These are phyloP conservation scores for Pleurotus sapidus DNA, from an alignment of 768 basidiomycete genomes.

Conservation along the genomic window DNA sequence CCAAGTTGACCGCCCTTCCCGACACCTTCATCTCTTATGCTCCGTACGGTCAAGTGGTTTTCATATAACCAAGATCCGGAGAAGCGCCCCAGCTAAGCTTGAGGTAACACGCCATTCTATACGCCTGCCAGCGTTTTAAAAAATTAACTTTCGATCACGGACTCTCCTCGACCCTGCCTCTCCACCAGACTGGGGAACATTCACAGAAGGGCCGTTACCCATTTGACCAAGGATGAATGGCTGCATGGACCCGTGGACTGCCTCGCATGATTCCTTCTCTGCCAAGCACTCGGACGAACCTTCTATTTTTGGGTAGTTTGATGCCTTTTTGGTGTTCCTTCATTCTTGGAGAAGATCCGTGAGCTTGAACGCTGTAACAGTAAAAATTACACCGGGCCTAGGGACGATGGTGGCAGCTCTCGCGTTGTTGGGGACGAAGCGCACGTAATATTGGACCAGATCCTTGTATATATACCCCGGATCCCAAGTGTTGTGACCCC, in stretches of 20 bases:
- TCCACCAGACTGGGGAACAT: background rate
- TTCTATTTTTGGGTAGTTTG: background rate
- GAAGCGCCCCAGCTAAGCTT: too few species aligned
- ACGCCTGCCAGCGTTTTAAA: background rate
- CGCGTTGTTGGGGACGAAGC: background rate
- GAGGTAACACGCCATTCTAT: too few species aligned
- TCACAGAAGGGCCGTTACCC: background rate
- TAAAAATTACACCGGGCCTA: background rate
- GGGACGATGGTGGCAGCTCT: background rate
- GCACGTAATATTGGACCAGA: background rate
- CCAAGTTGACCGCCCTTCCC: too few species aligned
- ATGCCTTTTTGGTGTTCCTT: background rate
- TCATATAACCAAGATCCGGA: too few species aligned
- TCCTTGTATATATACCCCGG: background rate
- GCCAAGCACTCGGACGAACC: background rate
- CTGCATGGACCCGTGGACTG: background rate
- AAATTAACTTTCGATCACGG: background rate
- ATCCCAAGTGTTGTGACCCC: background rate
- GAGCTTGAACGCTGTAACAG: background rate
- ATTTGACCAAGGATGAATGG: background rate
- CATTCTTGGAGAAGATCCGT: background rate
- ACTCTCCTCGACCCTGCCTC: background rate
- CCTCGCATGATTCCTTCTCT: background rate
- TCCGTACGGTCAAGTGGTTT: too few species aligned
- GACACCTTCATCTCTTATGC: too few species aligned